Base-by-base conservation (phyloP, 2,329 filamentous ascomycete genomes). In the Cryphonectria radicalis region DNA sequence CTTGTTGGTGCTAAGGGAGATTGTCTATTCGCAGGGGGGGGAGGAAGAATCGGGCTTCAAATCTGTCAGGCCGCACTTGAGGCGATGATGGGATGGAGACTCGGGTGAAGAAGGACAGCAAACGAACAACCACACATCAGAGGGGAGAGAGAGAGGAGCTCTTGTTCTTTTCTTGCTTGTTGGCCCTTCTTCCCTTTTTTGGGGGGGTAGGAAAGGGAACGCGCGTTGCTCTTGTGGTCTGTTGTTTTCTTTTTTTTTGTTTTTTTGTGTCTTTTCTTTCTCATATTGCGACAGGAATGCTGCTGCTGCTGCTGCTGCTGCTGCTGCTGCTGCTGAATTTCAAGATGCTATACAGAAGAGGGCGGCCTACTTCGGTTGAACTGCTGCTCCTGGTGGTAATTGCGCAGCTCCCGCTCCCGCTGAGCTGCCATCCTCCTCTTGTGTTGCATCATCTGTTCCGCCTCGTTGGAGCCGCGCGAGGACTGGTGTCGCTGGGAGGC, bases 331-430 rank as follows among this genome's bases (percentile, higher is more conserved):
- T 40, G 37, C 37, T 40, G 37, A 40, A 83, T 57, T 63, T 59
- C 50, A 68, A 62, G 85, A 81, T 86, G 88, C 89, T 91, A 92
- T 89, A 88, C 88, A 89, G 89, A 87, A 88, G 88, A 89, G 89
- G 90, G 89, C 83, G 90, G 90, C 92, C 90, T 93, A 98, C 96
- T 98, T 93, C 95, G 92, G 88, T 98, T 97, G 86, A 97, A 98
- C 90, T 99, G 96, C 90, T 99, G 96, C 90, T 99, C 96, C 86
- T 98, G 97, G 86, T 99, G 96, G 86, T 98, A 97, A 85, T 98
- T 99, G 84, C 96, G 94, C 83, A 99, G 91, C 87, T 99, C 96
- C 84, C 95, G 93, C 88, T 99, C 96, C 84, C 96, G 93, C 86
- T 98, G 96, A 82, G 96, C 96, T 80, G 96, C 96, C 93, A 98